Evolutionary conservation across 192 early-diverging fungal genomes (phyloP).

Genomic region (Podila verticillata): DNA sequence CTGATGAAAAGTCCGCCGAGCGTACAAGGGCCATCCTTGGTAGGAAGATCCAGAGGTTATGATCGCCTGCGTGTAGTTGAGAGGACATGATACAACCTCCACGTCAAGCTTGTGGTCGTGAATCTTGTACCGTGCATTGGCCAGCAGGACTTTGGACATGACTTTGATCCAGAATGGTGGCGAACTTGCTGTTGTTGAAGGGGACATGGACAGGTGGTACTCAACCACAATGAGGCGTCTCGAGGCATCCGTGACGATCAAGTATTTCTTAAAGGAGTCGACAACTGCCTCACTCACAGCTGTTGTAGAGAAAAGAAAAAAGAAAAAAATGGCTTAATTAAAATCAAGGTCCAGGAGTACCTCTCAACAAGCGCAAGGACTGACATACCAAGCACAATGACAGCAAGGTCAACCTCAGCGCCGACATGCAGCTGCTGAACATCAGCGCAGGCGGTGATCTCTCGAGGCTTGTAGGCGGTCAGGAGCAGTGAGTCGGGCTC

Average conservation of each 20-base stretch:
- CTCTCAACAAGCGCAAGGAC: background rate
- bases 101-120: slow-evolving; percentile 26
- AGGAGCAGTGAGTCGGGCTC: slow-evolving; percentile 26
- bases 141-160: slow-evolving; percentile 8
- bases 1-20: background rate
- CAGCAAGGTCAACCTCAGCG: slow-evolving; percentile 29
- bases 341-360: background rate
- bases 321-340: no score
- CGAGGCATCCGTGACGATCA: slow-evolving; percentile 30
- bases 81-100: slow-evolving; percentile 19
- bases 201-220: slow-evolving; percentile 7
- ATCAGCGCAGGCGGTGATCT: slow-evolving; percentile 19
- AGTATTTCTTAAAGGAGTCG: slow-evolving; percentile 15
- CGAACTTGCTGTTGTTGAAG: background rate
- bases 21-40: slow-evolving; percentile 17
- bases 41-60: background rate
- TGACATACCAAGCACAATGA: slow-evolving; percentile 34
- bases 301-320: background rate
- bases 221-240: slow-evolving; percentile 22
- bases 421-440: slow-evolving; percentile 22
- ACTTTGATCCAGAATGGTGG: slow-evolving; percentile 20
- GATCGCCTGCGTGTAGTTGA: slow-evolving; percentile 19
- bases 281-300: background rate
- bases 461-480: slow-evolving; percentile 34
- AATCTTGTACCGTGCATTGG: slow-evolving; percentile 27